phyloP scores from a whole-genome alignment of 306 rosid species.

The Ceratonia siliqua region DNA sequence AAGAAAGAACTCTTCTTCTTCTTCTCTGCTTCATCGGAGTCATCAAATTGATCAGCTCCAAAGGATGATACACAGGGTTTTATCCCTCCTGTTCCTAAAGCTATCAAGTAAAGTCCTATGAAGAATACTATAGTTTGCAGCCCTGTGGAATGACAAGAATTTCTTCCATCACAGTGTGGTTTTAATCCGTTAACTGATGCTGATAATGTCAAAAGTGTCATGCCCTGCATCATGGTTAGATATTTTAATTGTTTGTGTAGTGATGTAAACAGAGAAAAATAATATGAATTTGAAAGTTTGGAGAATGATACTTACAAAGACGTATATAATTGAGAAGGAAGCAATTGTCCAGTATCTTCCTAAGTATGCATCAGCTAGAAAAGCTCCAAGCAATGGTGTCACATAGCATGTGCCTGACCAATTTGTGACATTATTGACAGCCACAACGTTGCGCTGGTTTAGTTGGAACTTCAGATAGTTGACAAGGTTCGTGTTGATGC shows the following conservation, averaged over 20 bases:
- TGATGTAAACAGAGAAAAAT: no score
- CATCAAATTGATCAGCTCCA: constrained; percentile 65
- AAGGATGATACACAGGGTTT: constrained; percentile 63
- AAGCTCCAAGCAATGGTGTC: constrained; percentile 69
- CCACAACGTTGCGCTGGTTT: constrained; percentile 42
- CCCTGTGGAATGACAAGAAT: constrained; percentile 41
- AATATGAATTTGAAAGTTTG: background rate
- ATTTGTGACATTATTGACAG: constrained; percentile 53
- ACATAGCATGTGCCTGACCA: constrained; percentile 63
- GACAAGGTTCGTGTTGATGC: constrained; percentile 63
- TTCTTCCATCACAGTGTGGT: constrained; percentile 36
- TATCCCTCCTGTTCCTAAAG: constrained; percentile 62
- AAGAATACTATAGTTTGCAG: constrained; percentile 35
- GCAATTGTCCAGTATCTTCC: constrained; percentile 78
- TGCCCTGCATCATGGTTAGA: constrained; percentile 23
- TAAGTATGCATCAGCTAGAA: constrained; percentile 65
- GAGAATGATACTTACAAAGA: constrained; percentile 38
- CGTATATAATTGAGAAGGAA: constrained; percentile 53
- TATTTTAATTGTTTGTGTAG: background rate
- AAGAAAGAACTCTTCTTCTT: constrained; percentile 53
- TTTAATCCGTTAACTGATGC: constrained; percentile 48
- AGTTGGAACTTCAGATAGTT: constrained; percentile 50
- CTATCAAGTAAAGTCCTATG: constrained; percentile 52
- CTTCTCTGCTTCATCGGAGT: constrained; percentile 43
- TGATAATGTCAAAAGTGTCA: constrained; percentile 50